Conservation (phyloP, 441 rosid species). For the Bocquillonia castaneifolia region DNA sequence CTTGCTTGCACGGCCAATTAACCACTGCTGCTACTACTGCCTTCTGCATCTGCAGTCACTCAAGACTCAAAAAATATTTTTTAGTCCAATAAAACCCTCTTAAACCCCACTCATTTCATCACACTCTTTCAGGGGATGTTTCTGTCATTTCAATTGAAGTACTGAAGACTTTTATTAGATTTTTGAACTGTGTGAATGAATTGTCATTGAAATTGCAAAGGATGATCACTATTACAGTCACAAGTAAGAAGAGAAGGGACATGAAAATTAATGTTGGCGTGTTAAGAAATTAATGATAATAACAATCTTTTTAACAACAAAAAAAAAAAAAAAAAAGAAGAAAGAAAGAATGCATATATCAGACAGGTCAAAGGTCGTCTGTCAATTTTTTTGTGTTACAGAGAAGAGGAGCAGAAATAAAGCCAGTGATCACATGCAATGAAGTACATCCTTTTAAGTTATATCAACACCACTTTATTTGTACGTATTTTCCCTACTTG, state of each 20-base stretch:
- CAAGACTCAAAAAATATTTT: no score
- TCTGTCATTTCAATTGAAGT: constrained; percentile 19
- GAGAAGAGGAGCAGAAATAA: no score
- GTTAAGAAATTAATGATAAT: no score
- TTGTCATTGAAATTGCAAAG: constrained; percentile 10
- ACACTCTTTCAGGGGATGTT: constrained; percentile 23
- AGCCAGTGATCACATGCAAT: constrained; percentile 19
- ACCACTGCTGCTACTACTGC: constrained; percentile 4
- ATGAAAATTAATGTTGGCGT: constrained; percentile 28
- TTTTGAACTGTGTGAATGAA: constrained; percentile 15
- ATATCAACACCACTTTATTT: not conserved
- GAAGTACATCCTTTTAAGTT: constrained; percentile 1
- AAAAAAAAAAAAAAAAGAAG: not conserved
- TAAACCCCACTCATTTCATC: not conserved
- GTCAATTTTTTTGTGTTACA: constrained; percentile 8
- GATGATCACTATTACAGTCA: constrained; percentile 5
- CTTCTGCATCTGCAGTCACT: no score
- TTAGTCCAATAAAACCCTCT: constrained; percentile 15
- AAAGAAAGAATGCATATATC: not conserved
- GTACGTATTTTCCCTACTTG: no score
- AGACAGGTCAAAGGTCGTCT: constrained; percentile 33
- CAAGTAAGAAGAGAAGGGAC: not conserved
- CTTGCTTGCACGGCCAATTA: constrained; percentile 42
- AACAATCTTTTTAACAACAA: not conserved
- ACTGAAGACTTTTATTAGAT: no score